Percentiles rank a stretch among this genome's conserved stretches.
Conservation (phyloP, 805 yeast genomes). For the Candida dajiaensis region DNA sequence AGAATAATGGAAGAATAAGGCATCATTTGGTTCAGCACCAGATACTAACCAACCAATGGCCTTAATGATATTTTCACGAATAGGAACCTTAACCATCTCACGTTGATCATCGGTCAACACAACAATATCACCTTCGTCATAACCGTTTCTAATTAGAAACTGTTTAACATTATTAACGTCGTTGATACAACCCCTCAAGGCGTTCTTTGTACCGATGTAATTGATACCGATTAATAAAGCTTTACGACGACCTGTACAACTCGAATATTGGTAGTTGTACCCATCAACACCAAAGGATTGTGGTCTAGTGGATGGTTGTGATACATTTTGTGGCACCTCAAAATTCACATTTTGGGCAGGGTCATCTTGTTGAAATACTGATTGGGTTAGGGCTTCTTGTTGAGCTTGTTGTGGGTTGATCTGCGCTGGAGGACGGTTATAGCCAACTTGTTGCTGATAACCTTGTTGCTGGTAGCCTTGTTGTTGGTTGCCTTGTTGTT, state of each 20-base stretch:
- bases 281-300: conserved; percentile 18
- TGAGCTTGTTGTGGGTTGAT: conserved; percentile 1
- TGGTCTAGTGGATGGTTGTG: conserved; percentile 8
- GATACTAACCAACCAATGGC: conserved; percentile 81
- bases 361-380: conserved; percentile 4
- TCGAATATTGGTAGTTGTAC: conserved; percentile 50
- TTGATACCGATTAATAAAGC: conserved; percentile 77
- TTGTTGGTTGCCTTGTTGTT: neutral
- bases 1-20: conserved; percentile 75
- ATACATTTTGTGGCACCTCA: conserved; percentile 5
- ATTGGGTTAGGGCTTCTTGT: conserved; percentile 2
- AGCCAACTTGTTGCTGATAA: neutral
- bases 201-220: conserved; percentile 58
- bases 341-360: conserved; percentile 1
- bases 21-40: conserved; percentile 71
- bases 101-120: conserved; percentile 52
- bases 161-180: conserved; percentile 50
- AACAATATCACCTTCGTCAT: conserved; percentile 49
- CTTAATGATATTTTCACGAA: conserved; percentile 60
- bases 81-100: conserved; percentile 49
- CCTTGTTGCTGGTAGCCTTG: neutral
- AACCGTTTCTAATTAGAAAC: conserved; percentile 41
- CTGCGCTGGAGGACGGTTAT: neutral
- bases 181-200: conserved; percentile 73
- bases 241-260: conserved; percentile 66